These are phyloP conservation scores for Colletotrichum siamense DNA, from an alignment of 2,329 filamentous ascomycete genomes.

Conservation along the genomic window DNA sequence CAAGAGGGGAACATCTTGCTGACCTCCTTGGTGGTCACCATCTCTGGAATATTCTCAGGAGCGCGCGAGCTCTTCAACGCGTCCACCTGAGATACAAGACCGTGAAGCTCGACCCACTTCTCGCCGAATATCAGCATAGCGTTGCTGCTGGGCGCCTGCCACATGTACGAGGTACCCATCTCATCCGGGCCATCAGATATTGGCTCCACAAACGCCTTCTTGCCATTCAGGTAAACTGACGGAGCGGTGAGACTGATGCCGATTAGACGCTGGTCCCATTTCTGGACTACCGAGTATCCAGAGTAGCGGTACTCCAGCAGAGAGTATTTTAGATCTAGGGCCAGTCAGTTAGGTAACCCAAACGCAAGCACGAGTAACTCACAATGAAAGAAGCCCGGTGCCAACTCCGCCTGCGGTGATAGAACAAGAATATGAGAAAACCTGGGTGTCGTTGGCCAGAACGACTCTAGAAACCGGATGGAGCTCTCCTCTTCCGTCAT, in stretches of 20 bases:
- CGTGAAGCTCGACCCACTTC: conserved; percentile 86
- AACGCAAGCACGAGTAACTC: conserved; percentile 26
- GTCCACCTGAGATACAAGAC: conserved; percentile 73
- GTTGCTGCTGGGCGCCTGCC: conserved; percentile 84
- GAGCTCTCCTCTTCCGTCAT: conserved; percentile 74
- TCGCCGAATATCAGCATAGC: conserved; percentile 84
- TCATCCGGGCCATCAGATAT: conserved; percentile 33
- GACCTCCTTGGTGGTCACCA: conserved; percentile 62
- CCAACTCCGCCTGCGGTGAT: conserved; percentile 80
- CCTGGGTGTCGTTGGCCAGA: conserved; percentile 73
- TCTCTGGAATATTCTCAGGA: conserved; percentile 38
- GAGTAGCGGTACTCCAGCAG: conserved; percentile 83
- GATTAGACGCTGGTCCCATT: conserved; percentile 64
- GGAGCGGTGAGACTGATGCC: conserved; percentile 84
- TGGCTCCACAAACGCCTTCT: conserved; percentile 56
- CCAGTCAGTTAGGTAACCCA: background rate
- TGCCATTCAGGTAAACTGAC: conserved; percentile 65
- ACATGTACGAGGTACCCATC: conserved; percentile 69
- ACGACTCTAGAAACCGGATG: conserved; percentile 81
- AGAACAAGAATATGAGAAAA: conserved; percentile 83
- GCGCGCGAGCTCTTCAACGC: conserved; percentile 39
- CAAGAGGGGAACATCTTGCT: conserved; percentile 75
- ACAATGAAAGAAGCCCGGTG: conserved; percentile 83
- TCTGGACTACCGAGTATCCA: conserved; percentile 41
- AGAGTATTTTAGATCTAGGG: conserved; percentile 73